Evolutionary conservation across 257 asterid species (phyloP), one percentile per base, ranked within the genome.

Genomic region (Plantago elongata): DNA sequence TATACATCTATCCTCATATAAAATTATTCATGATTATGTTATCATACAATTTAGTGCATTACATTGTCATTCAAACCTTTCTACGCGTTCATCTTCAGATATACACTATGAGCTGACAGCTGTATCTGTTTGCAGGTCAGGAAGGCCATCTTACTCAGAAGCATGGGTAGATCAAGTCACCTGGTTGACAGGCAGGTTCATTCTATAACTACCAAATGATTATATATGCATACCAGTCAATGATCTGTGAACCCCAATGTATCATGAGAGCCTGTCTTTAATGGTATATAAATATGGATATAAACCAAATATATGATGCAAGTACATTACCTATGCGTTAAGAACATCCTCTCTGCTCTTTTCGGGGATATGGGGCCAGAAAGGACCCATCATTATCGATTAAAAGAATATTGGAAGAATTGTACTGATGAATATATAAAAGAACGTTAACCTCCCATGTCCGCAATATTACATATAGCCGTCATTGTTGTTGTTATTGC

Each of bases 81-180:
- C 46, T 62, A 54, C 9, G 27, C 44, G 51, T 44, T 48, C 45
- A 13, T 45, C 56, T 57, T 12, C 56, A 45, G 56, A 60, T 27
- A 16, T 49, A 54, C 56, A 67, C 65, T 62, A 61, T 71, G 67
- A 63, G 57, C 48, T n/a, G n/a, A n/a, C n/a, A n/a, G n/a, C n/a
- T 54, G 61, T 13, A 16, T 45, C 34, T 49, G 61, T 63, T 71
- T 17, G 56, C 85, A 89, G 99, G 82, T 83, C 97, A 0, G 97
- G 97, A 17, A 79, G 85, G 57, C 95, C 97, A 55, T 78, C 94
- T 27, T 65, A 66, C 83, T 64, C 95, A 11, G 92, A 45, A 49
- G 75, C 95, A 45, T 93, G 97, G 99, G 83, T 84, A 56, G 95
- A 89, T 75, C 96, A 89, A 77, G 99, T 89, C 72, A 93, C 79